Percentiles rank a stretch among this genome's conserved stretches.
Conservation (phyloP, 164 flowering plant species). For the Liquidambar formosana region DNA sequence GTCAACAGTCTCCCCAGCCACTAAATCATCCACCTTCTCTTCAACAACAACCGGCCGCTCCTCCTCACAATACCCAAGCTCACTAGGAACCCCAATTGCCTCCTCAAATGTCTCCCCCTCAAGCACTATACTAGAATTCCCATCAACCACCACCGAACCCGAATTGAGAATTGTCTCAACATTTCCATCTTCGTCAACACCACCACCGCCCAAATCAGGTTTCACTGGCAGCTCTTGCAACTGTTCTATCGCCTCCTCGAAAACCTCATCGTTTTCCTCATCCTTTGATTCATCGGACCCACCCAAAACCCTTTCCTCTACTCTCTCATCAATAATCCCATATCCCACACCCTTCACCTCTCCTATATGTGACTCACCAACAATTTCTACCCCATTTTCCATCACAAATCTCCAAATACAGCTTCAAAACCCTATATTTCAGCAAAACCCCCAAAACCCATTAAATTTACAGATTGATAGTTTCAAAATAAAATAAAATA, state of each 20-base stretch:
- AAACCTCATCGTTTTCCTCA: constrained; percentile 49
- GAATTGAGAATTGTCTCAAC: constrained; percentile 7
- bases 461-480: background rate
- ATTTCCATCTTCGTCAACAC: constrained; percentile 18
- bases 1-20: background rate
- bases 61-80: constrained; percentile 14
- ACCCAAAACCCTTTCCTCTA: constrained; percentile 26
- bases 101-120: constrained; percentile 50
- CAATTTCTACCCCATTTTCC: constrained; percentile 46
- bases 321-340: constrained; percentile 24
- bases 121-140: constrained; percentile 16
- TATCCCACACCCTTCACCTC: constrained; percentile 28
- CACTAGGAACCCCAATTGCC: constrained; percentile 29
- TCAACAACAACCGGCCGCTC: constrained; percentile 10
- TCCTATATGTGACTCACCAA: constrained; percentile 21
- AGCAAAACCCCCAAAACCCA: constrained; percentile 17
- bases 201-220: constrained; percentile 11
- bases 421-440: constrained; percentile 33
- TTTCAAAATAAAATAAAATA: background rate
- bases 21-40: constrained; percentile 15
- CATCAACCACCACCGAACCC: constrained; percentile 15
- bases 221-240: constrained; percentile 13
- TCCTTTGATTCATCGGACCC: constrained; percentile 31
- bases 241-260: constrained; percentile 48
- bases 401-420: constrained; percentile 25